A percentile compares a stretch with the other conserved stretches of the same genome.
Conservation (phyloP, 129 eudicot genomes). For the Flaveria linearis region DNA sequence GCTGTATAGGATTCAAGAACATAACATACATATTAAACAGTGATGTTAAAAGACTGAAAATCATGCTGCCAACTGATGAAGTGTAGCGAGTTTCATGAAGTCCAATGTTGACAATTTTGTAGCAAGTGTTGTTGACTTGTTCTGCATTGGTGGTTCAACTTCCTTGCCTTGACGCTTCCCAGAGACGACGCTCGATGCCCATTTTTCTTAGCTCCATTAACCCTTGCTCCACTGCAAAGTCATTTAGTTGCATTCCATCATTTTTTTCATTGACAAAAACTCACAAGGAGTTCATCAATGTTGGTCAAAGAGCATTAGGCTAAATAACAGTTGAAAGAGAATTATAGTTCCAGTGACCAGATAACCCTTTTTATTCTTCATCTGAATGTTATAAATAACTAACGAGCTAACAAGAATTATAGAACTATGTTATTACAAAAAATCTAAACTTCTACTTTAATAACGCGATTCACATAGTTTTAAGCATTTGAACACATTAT, state of each 20-base stretch:
- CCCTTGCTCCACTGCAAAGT: conserved; percentile 79
- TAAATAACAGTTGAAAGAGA: neutral
- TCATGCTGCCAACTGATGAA: conserved; percentile 16
- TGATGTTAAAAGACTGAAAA: conserved; percentile 10
- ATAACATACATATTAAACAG: conserved; percentile 24
- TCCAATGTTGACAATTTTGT: conserved; percentile 6
- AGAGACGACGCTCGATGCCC: conserved; percentile 73
- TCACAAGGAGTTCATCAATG: neutral
- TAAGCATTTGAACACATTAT: neutral
- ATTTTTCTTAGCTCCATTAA: conserved; percentile 83
- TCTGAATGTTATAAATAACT: neutral
- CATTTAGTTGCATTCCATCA: neutral
- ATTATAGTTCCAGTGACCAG: neutral
- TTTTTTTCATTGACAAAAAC: neutral
- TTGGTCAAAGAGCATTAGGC: conserved; percentile 4
- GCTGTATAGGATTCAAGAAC: neutral
- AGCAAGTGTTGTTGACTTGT: neutral
- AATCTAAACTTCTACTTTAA: neutral
- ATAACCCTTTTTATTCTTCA: neutral
- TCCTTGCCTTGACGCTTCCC: conserved; percentile 94
- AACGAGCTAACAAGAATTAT: neutral
- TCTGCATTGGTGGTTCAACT: conserved; percentile 33
- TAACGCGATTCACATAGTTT: neutral
- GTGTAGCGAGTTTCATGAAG: neutral
- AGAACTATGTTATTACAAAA: neutral